Percentiles rank a stretch among this genome's conserved stretches.
phyloP scores from a whole-genome alignment of 108 stramenopile species.

The Nannochloropsis granulata region DNA sequence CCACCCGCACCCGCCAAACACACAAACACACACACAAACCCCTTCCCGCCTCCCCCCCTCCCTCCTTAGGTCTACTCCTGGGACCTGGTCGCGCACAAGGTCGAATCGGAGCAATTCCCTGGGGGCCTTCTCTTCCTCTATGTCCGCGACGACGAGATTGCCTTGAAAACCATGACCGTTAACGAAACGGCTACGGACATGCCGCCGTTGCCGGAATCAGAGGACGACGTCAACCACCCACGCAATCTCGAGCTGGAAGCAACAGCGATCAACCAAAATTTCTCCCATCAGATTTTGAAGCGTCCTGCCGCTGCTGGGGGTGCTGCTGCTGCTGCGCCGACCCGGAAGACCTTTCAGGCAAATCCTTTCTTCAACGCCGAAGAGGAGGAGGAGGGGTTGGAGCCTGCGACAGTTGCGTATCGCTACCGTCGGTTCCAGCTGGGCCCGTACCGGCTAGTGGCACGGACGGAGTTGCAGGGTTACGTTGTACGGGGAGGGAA shows the following conservation, averaged over 20 bases:
- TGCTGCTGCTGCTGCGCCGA: neutral
- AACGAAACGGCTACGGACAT: conserved; percentile 35
- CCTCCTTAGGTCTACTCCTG: neutral
- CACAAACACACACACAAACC: neutral
- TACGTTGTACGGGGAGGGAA: conserved; percentile 27
- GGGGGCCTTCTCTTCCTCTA: conserved; percentile 83
- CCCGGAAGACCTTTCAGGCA: conserved; percentile 16
- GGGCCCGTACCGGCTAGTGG: conserved; percentile 43
- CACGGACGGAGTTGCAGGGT: conserved; percentile 41
- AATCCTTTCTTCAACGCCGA: conserved; percentile 96
- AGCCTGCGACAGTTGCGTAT: conserved; percentile 86
- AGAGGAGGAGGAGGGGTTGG: conserved; percentile 68
- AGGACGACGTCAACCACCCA: conserved; percentile 65
- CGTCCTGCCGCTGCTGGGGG: neutral
- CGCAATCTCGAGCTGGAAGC: conserved; percentile 81
- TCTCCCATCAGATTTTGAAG: conserved; percentile 86
- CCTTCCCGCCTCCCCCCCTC: neutral
- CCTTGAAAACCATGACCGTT: conserved; percentile 56
- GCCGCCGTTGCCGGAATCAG: conserved; percentile 41
- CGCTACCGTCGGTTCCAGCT: conserved; percentile 85
- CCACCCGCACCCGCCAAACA: neutral
- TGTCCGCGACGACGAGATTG: conserved; percentile 82
- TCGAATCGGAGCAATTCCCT: neutral
- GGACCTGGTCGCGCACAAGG: neutral
- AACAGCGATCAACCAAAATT: conserved; percentile 93